phyloP scores from a whole-genome alignment of 257 asterid genomes.

The Fraxinus pennsylvanica region DNA sequence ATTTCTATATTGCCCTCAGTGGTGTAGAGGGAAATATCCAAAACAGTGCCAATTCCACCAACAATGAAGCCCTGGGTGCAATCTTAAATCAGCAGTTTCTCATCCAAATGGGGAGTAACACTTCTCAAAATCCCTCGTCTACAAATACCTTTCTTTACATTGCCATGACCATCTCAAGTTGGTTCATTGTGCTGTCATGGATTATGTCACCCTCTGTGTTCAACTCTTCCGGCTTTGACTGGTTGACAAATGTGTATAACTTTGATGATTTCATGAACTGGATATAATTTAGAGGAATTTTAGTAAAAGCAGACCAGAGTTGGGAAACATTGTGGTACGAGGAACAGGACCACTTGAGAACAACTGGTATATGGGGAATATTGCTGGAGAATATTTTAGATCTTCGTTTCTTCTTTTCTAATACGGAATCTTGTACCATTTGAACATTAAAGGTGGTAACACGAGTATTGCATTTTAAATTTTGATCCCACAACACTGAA shows the following conservation, averaged over 20 bases:
- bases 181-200: slow-evolving; percentile 93
- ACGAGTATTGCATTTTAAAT: slow-evolving; percentile 37
- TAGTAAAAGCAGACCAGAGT: slow-evolving; percentile 73
- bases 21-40: slow-evolving; percentile 55
- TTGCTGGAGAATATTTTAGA: slow-evolving; percentile 78
- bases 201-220: slow-evolving; percentile 72
- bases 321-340: slow-evolving; percentile 98
- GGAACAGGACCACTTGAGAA: slow-evolving; percentile 27
- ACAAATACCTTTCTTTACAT: slow-evolving; percentile 47
- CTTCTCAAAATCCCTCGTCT: slow-evolving; percentile 55
- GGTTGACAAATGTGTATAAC: slow-evolving; percentile 90
- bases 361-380: slow-evolving; percentile 22
- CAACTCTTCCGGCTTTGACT: slow-evolving; percentile 88
- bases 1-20: slow-evolving; percentile 72
- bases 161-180: slow-evolving; percentile 76
- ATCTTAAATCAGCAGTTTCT: slow-evolving; percentile 84
- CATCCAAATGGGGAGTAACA: slow-evolving; percentile 65
- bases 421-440: slow-evolving; percentile 84
- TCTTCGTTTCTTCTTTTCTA: slow-evolving; percentile 89
- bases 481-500: no score
- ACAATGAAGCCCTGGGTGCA: slow-evolving; percentile 79
- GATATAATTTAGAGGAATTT: slow-evolving; percentile 81
- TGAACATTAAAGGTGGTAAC: slow-evolving; percentile 44
- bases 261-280: slow-evolving; percentile 75
- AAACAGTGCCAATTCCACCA: slow-evolving; percentile 37